Conservation (phyloP, 306 rosid species). For the Dalbergia cochinchinensis region DNA sequence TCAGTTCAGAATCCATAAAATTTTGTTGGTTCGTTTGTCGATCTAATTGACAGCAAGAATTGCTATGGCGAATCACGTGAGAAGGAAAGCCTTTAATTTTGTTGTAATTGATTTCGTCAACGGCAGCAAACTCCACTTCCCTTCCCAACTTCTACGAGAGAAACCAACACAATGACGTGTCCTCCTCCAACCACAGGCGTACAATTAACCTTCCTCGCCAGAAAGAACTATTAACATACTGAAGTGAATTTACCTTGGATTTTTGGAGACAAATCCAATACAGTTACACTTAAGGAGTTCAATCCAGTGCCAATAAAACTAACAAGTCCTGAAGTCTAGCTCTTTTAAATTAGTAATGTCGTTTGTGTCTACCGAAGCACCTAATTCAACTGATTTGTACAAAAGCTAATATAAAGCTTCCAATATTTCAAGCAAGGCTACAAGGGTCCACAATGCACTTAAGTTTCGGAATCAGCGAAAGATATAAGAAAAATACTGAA, state of each 20-base stretch:
- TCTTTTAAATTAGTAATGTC: constrained; percentile 33
- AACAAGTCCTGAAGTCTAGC: constrained; percentile 3
- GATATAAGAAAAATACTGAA: constrained; percentile 5
- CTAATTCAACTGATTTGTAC: constrained; percentile 36
- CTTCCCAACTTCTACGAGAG: background rate
- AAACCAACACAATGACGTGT: background rate
- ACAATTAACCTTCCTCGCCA: background rate
- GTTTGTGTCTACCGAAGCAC: constrained; percentile 24
- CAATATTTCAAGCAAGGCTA: constrained; percentile 32
- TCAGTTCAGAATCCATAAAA: background rate
- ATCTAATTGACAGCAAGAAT: background rate
- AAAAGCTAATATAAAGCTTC: constrained; percentile 38
- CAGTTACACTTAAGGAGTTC: background rate
- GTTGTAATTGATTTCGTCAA: background rate
- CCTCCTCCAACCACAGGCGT: background rate
- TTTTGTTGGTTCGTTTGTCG: too few species aligned
- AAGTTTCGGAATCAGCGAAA: background rate
- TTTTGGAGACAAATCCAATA: constrained; percentile 14
- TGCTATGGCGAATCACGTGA: background rate
- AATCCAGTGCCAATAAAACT: background rate
- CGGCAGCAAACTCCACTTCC: background rate
- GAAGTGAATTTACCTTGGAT: background rate
- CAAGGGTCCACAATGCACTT: constrained; percentile 10
- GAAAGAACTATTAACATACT: constrained; percentile 5
- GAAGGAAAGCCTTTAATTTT: background rate